Evolutionary conservation across 2,329 filamentous ascomycete species (phyloP), one percentile per base, ranked within the genome.

Genomic region (Colletotrichum tabaci): DNA sequence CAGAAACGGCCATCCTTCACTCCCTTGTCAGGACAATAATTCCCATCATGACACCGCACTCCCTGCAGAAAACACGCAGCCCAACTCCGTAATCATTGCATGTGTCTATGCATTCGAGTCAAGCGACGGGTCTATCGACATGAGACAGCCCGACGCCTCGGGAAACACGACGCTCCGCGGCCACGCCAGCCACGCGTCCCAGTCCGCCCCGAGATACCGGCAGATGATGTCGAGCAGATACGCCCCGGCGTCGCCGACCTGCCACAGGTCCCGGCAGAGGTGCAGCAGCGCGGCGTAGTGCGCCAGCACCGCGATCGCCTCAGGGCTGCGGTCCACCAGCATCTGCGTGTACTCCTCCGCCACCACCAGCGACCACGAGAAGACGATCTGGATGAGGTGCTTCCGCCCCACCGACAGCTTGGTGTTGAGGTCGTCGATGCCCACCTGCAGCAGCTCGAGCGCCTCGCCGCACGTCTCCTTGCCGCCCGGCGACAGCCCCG

Each of bases 281-380:
- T 80, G 76, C 8, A 81, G 71, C 38, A 80, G 73, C 15, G 77
- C 71, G 0, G 75, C 74, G 50, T 80, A 81, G 63, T 80, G 77
- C 3, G 75, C 77, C 21, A 80, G 67, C 5, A 81, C 57, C 2
- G 77, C 74, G 4, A 80, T 50, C 6, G 76, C 77, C 44, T 77
- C 77, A 0, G 78, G 77, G 5, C 57, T 63, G 18, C 73, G 70
- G 21, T 69, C 65, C 16, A 50, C 67, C 46, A 80, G 56, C 68
- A 80, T 61, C 3, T 73, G 65, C 13, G 75, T 73, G 66, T 79
- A 79, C 40, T 73, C 61, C 4, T 69, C 63, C 13, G 75, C 74
- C 15, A 66, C 68, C 26, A 76, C 49, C 42, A 80, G 53, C 4
- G 75, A 72, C 78, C 79, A 80, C 15, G 74, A 74, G 18, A 79